Conservation (phyloP, 2,329 filamentous ascomycete species). For the Cladosporium sp. region DNA sequence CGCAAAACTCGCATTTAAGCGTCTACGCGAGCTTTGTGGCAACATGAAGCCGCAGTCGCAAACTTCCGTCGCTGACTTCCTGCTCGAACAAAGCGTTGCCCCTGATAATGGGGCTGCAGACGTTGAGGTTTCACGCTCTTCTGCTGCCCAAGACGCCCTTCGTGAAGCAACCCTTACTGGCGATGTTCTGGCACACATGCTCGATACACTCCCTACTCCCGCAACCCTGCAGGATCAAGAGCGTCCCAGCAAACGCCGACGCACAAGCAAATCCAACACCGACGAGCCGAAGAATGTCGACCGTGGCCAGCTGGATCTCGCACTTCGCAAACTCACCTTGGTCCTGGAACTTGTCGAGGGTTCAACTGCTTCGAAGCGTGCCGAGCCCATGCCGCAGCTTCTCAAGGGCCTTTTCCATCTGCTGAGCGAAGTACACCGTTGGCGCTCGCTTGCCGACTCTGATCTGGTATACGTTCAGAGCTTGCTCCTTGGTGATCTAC, state of each 20-base stretch:
- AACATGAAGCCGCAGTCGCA: slow-evolving; percentile 62
- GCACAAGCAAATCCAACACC: slow-evolving; percentile 57
- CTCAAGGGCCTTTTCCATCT: slow-evolving; percentile 75
- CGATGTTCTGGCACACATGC: slow-evolving; percentile 64
- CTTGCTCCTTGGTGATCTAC: slow-evolving; percentile 72
- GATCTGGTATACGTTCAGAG: slow-evolving; percentile 89
- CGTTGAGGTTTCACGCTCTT: slow-evolving; percentile 33
- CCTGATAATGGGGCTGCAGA: neutral
- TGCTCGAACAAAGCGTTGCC: slow-evolving; percentile 53
- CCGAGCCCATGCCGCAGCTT: slow-evolving; percentile 64
- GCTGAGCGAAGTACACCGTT: slow-evolving; percentile 80
- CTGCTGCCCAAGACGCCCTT: slow-evolving; percentile 66
- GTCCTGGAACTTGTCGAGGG: slow-evolving; percentile 84
- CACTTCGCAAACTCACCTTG: slow-evolving; percentile 74
- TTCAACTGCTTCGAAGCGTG: slow-evolving; percentile 55
- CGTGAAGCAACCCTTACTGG: slow-evolving; percentile 69
- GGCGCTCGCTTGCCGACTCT: slow-evolving; percentile 73
- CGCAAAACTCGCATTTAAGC: slow-evolving; percentile 60
- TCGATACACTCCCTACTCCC: slow-evolving; percentile 69
- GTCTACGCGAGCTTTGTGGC: slow-evolving; percentile 68
- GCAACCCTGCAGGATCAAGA: slow-evolving; percentile 66
- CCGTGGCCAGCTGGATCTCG: slow-evolving; percentile 59
- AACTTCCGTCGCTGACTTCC: slow-evolving; percentile 54
- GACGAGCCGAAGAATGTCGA: slow-evolving; percentile 60
- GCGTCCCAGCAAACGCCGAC: slow-evolving; percentile 71